phyloP scores from a whole-genome alignment of 345 rosid genomes.

The Euphorbia peplus region DNA sequence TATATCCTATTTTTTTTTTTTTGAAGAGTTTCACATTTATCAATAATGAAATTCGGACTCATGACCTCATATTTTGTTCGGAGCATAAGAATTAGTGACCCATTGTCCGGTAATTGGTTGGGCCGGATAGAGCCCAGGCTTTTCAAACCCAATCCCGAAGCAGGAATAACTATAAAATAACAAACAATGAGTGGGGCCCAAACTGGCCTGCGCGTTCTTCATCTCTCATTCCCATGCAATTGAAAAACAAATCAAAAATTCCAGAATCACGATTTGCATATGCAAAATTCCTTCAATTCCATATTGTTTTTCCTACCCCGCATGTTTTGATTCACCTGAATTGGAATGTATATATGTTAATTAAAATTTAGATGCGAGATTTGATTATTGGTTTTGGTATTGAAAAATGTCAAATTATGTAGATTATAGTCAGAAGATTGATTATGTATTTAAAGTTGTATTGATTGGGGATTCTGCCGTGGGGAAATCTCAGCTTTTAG shows the following conservation, averaged over 20 bases:
- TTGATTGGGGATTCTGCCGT: conserved; percentile 87
- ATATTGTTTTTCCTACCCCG: not conserved
- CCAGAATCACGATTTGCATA: not conserved
- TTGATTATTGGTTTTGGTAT: conserved; percentile 6
- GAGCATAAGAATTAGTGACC: too few relatives aligned
- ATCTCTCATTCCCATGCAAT: not conserved
- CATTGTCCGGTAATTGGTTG: too few relatives aligned
- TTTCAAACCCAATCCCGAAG: too few relatives aligned
- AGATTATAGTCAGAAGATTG: conserved; percentile 79
- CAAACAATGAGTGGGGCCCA: conserved; percentile 49
- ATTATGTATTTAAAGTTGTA: conserved; percentile 77
- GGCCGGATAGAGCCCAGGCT: too few relatives aligned
- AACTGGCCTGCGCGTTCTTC: conserved; percentile 35
- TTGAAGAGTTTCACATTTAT: too few relatives aligned
- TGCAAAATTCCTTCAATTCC: conserved; percentile 5
- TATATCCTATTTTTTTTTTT: too few relatives aligned
- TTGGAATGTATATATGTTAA: too few relatives aligned
- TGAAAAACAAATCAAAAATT: not conserved
- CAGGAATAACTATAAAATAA: too few relatives aligned
- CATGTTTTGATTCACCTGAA: conserved; percentile 7
- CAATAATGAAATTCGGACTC: too few relatives aligned
- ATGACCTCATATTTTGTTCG: too few relatives aligned
- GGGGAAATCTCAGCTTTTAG: conserved; percentile 76
- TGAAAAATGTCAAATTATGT: conserved; percentile 63
- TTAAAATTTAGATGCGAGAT: not conserved